Conservation (phyloP, 257 asterid species). For the Solanum rostratum region DNA sequence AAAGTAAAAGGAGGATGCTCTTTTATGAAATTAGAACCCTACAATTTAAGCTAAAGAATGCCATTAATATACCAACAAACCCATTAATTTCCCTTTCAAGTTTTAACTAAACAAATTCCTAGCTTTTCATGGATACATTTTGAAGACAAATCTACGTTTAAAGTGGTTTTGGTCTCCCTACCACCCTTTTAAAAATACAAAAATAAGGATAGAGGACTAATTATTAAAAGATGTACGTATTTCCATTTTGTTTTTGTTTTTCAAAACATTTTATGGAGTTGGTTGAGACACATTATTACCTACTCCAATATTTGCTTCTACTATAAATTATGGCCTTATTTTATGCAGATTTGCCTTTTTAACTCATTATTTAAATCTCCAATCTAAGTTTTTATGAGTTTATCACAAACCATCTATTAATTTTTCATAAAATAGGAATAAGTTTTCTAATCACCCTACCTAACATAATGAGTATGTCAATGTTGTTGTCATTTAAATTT, state of each 20-base stretch:
- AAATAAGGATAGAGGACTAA: neutral
- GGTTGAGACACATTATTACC: neutral
- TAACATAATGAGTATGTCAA: too few species aligned
- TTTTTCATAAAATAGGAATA: neutral
- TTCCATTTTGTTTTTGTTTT: neutral
- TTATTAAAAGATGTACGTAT: neutral
- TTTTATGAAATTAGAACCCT: neutral
- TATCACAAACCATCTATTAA: neutral
- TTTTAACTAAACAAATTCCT: neutral
- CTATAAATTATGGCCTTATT: neutral
- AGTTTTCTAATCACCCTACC: too few species aligned
- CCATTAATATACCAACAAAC: neutral
- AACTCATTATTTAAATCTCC: neutral
- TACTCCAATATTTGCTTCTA: neutral
- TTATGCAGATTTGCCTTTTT: too few species aligned
- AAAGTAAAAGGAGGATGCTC: neutral
- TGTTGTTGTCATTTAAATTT: too few species aligned
- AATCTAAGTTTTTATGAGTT: too few species aligned
- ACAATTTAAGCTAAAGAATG: neutral
- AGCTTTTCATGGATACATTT: neutral
- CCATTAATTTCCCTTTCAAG: neutral
- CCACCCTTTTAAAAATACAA: neutral
- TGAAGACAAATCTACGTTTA: neutral
- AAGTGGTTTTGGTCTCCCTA: neutral
- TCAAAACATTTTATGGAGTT: neutral